Percentiles rank a stretch among this genome's conserved stretches.
Evolutionary conservation across 305 asterid genomes (phyloP).

Genomic region (Fraxinus baroniana): DNA sequence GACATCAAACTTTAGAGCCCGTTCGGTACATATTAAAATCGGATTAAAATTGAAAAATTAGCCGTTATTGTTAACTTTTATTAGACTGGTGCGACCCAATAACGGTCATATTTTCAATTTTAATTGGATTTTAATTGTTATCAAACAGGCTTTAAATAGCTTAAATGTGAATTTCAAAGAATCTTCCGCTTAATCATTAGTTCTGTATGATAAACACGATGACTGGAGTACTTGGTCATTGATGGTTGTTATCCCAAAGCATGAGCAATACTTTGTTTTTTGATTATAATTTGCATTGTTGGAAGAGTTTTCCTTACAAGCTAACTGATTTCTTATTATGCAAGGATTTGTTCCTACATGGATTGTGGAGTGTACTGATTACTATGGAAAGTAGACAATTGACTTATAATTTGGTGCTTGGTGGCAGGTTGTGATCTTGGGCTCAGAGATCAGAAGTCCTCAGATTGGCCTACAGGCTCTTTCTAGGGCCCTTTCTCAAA

Average conservation of each 20-base stretch:
- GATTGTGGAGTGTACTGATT: not conserved
- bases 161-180: not conserved
- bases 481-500: slow-evolving; percentile 81
- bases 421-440: slow-evolving; percentile 81
- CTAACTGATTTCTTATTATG: slow-evolving; percentile 1
- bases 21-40: no score
- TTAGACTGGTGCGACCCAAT: no score
- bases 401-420: slow-evolving; percentile 9
- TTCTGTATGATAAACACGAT: not conserved
- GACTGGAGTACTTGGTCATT: not conserved
- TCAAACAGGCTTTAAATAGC: not conserved
- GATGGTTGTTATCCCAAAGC: not conserved
- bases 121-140: no score
- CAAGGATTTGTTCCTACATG: not conserved
- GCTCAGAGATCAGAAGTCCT: slow-evolving; percentile 65
- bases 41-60: no score
- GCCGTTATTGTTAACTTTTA: no score
- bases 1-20: not conserved
- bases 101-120: no score
- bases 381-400: not conserved
- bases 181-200: not conserved
- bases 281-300: not conserved
- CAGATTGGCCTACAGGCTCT: slow-evolving; percentile 85
- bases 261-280: not conserved
- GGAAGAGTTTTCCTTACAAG: slow-evolving; percentile 3